phyloP scores from a whole-genome alignment of 768 basidiomycete genomes.

The Tremella mesenterica region DNA sequence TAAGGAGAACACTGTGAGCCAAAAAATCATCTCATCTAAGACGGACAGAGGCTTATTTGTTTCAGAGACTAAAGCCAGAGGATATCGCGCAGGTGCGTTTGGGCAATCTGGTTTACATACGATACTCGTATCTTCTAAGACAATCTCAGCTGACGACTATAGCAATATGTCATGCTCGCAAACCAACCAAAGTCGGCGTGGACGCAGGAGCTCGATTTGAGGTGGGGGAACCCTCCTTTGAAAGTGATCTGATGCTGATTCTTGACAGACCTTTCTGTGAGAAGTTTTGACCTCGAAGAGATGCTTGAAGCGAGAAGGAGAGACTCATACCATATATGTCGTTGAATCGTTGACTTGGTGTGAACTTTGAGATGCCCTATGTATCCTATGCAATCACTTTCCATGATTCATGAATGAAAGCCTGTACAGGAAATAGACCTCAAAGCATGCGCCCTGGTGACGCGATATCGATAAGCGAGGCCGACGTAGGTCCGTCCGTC shows the following conservation, averaged over 20 bases:
- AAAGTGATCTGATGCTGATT: background rate
- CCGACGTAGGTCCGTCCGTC: too few relatives aligned
- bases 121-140: background rate
- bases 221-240: slow-evolving; percentile 21
- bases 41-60: background rate
- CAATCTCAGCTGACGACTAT: background rate
- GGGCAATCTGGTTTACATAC: background rate
- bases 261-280: background rate
- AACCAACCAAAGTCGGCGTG: slow-evolving; percentile 31
- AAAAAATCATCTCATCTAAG: background rate
- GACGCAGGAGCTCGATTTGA: slow-evolving; percentile 39
- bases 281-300: background rate
- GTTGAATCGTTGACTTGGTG: too few relatives aligned
- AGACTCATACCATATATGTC: too few relatives aligned
- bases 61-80: slow-evolving; percentile 23
- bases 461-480: too few relatives aligned
- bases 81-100: slow-evolving; percentile 22
- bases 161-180: slow-evolving; percentile 26
- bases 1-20: slow-evolving; percentile 16
- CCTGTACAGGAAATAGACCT: too few relatives aligned
- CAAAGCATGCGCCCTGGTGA: too few relatives aligned
- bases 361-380: too few relatives aligned
- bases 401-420: too few relatives aligned
- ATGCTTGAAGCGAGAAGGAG: background rate
- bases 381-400: too few relatives aligned